Base-by-base conservation (phyloP, 169 alveolate genomes). In the Eimeria necatrix region DNA sequence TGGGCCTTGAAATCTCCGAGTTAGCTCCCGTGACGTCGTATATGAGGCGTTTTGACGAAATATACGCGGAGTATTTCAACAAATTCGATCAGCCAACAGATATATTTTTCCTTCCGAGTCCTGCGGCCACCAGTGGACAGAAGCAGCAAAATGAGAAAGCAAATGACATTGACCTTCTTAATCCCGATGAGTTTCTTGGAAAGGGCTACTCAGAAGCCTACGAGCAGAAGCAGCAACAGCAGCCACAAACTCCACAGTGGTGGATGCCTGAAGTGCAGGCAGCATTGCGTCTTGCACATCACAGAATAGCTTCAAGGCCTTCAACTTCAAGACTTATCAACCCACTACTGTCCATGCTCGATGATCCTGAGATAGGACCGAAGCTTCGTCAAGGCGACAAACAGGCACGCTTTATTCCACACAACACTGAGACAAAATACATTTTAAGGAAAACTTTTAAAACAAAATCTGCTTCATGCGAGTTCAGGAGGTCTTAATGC, bases 51-150 rank as follows among this genome's bases (percentile, higher is more conserved):
- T 96, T 93, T 61, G 98, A 96, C 22, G 93, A 56, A 9, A 96
- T 85, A 60, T 89, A 85, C 73, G 92, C 89, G n/a, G 85, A 71
- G 81, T 96, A 94, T 52, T 96, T 96, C 94, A 93, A 83, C 78
- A 73, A 91, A 24, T 96, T 93, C 88, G 98, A 96, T 60, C 94
- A 91, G 51, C 98, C 98, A n/a, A 93, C 96, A 20, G 97, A 96
- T 26, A 89, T 96, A 24, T 96, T 96, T 76, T 96, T 96, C 73
- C 96, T 91, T 14, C 91, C 91, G 41, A 83, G 76, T 46, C 10
- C 61, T 59, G 59, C 59, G 9, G 51, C 73, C 8, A n/a, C 46
- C 68, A 24, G 26, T 32, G 70, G 56, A 10, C 91, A 83, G 46
- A 51, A 32, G 48, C 91, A 49, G 32, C 71, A 80, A 12, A 10